Evolutionary conservation across 2,329 filamentous ascomycete genomes (phyloP).

Genomic region (Tolypocladium guangdongense): DNA sequence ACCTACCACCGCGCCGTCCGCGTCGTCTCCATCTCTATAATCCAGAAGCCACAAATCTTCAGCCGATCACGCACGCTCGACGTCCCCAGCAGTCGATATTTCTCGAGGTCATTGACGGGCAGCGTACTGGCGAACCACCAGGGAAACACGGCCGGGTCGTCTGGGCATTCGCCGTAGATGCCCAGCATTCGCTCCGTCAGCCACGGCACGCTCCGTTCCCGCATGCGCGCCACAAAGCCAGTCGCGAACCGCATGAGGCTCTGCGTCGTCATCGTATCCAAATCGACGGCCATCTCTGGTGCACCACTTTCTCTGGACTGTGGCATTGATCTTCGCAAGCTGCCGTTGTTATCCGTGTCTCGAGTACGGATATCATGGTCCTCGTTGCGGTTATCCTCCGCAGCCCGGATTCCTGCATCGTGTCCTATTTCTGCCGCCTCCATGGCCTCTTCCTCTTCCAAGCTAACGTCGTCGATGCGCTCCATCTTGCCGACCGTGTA

Average conservation of each 20-base stretch:
- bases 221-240: slow-evolving; percentile 60
- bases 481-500: slow-evolving; percentile 70
- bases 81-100: slow-evolving; percentile 63
- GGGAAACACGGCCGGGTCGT: slow-evolving; percentile 66
- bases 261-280: slow-evolving; percentile 51
- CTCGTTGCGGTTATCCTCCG: neutral
- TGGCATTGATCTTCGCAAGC: neutral
- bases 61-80: slow-evolving; percentile 69
- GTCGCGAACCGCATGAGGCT: slow-evolving; percentile 55
- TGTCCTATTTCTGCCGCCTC: slow-evolving; percentile 52
- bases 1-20: slow-evolving; percentile 59
- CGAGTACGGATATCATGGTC: neutral
- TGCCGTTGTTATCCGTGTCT: neutral
- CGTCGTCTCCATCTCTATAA: slow-evolving; percentile 57
- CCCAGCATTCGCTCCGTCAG: slow-evolving; percentile 59
- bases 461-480: slow-evolving; percentile 68
- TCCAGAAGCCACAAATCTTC: slow-evolving; percentile 76
- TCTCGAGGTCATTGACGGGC: slow-evolving; percentile 66
- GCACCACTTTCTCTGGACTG: neutral
- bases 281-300: slow-evolving; percentile 2
- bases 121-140: slow-evolving; percentile 86
- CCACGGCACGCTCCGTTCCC: slow-evolving; percentile 60
- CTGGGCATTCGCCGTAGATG: slow-evolving; percentile 67
- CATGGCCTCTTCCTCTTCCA: slow-evolving; percentile 67
- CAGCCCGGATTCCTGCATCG: neutral